A percentile compares a stretch with the other conserved stretches of the same genome.
phyloP scores from a whole-genome alignment of 108 stramenopile species.

The Bacterosira constricta region DNA sequence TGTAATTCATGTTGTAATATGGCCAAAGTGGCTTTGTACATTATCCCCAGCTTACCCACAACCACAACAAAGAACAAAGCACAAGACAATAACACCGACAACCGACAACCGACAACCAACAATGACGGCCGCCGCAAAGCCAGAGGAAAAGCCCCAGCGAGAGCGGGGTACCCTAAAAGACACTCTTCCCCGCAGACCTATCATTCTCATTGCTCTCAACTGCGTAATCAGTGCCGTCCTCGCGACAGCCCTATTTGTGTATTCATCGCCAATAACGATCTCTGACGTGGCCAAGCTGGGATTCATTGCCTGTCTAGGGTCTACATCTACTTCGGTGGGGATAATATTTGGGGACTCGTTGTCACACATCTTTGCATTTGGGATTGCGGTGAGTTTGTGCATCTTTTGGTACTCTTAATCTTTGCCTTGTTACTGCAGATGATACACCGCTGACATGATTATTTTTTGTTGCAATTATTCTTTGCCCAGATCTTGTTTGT shows the following conservation, averaged over 20 bases:
- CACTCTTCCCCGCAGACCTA: constrained; percentile 4
- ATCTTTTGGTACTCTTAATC: not conserved
- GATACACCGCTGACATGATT: no score
- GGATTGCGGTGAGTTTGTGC: constrained; percentile 21
- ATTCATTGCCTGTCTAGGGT: constrained; percentile 21
- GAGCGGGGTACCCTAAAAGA: constrained; percentile 35
- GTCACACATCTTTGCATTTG: constrained; percentile 32
- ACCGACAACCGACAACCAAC: no score
- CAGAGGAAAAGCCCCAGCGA: not conserved
- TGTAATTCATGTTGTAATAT: no score
- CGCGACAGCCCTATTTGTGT: constrained; percentile 2
- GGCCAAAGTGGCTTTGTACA: no score
- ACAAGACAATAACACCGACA: no score
- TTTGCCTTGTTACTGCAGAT: not conserved
- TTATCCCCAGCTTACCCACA: no score
- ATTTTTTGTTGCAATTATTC: not conserved
- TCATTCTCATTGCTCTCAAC: constrained; percentile 14
- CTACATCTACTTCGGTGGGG: constrained; percentile 26
- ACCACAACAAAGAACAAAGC: no score
- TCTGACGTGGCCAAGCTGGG: constrained; percentile 10
- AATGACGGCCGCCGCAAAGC: not conserved
- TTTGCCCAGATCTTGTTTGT: constrained; percentile 4
- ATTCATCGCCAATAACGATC: not conserved
- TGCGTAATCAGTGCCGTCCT: constrained; percentile 9
- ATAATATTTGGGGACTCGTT: constrained; percentile 37